Conservation (phyloP, 2,329 filamentous ascomycete genomes). For the Coniochaeta sp. region DNA sequence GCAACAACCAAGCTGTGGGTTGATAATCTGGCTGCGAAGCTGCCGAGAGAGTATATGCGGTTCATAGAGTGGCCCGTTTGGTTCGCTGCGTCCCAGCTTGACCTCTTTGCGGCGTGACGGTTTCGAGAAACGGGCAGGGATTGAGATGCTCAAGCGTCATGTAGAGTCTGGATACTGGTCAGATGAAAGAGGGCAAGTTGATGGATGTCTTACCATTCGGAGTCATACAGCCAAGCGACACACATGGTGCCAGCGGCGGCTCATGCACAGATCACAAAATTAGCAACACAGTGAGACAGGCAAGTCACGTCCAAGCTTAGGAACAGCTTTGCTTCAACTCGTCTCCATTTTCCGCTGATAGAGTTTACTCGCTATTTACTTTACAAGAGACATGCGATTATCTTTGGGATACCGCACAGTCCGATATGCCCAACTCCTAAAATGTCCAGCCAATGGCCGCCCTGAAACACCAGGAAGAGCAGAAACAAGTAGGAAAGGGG, state of each 20-base stretch:
- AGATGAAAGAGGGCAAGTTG: too few relatives aligned
- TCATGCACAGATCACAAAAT: too few relatives aligned
- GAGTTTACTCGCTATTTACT: background rate
- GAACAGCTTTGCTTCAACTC: background rate
- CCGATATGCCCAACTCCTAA: background rate
- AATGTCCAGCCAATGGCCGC: constrained; percentile 1
- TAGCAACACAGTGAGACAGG: too few relatives aligned
- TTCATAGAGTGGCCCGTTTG: constrained; percentile 13
- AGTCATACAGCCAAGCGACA: too few relatives aligned
- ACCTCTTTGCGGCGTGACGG: constrained; percentile 8
- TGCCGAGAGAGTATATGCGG: constrained; percentile 12
- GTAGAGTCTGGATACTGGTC: too few relatives aligned
- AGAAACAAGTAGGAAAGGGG: background rate
- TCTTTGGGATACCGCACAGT: background rate
- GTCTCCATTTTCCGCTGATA: background rate
- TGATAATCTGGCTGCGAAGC: constrained; percentile 6
- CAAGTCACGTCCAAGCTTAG: too few relatives aligned
- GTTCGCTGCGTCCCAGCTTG: constrained; percentile 1
- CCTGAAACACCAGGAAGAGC: background rate
- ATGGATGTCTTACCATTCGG: too few relatives aligned
- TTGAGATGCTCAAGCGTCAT: too few relatives aligned
- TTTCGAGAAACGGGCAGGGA: too few relatives aligned
- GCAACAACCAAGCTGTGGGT: constrained; percentile 12
- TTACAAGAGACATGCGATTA: background rate
- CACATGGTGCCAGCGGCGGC: too few relatives aligned